Percentiles rank a stretch among this genome's conserved stretches.
phyloP scores from a whole-genome alignment of 2,329 filamentous ascomycete species.

The Clonostachys rhizophaga region DNA sequence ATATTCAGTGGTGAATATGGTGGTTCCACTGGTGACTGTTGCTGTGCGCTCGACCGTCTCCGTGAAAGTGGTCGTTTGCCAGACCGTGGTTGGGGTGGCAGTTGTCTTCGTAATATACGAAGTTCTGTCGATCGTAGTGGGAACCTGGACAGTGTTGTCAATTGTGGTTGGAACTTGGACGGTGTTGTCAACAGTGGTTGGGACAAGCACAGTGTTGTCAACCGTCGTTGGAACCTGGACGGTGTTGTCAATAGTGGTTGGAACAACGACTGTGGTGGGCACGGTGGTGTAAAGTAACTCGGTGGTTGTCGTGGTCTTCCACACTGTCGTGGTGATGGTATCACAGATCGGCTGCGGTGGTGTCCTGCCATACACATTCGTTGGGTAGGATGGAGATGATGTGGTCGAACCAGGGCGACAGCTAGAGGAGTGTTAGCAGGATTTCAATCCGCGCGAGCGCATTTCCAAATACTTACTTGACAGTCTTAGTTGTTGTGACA shows the following conservation, averaged over 20 bases:
- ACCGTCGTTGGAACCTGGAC: no score
- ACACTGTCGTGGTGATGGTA: neutral
- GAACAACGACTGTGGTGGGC: no score
- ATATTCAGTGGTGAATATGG: constrained; percentile 5
- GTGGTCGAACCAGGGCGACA: no score
- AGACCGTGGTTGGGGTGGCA: neutral
- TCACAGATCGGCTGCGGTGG: neutral
- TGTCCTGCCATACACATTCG: neutral
- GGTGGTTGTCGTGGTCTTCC: neutral
- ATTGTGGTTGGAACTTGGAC: no score
- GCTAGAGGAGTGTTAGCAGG: no score
- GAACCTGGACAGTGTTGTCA: neutral
- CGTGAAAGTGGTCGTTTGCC: constrained; percentile 2
- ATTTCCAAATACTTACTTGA: neutral
- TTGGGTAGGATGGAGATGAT: no score
- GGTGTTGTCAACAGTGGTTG: no score
- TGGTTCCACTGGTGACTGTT: neutral
- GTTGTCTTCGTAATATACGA: neutral
- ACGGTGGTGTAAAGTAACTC: no score
- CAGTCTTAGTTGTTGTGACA: neutral
- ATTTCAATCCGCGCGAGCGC: no score
- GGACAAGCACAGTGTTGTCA: no score
- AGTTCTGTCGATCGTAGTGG: neutral
- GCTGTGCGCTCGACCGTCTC: neutral
- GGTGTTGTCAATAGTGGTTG: no score